These are phyloP conservation scores for Colletotrichum costaricense DNA, from an alignment of 2,329 filamentous ascomycete genomes.

Conservation along the genomic window DNA sequence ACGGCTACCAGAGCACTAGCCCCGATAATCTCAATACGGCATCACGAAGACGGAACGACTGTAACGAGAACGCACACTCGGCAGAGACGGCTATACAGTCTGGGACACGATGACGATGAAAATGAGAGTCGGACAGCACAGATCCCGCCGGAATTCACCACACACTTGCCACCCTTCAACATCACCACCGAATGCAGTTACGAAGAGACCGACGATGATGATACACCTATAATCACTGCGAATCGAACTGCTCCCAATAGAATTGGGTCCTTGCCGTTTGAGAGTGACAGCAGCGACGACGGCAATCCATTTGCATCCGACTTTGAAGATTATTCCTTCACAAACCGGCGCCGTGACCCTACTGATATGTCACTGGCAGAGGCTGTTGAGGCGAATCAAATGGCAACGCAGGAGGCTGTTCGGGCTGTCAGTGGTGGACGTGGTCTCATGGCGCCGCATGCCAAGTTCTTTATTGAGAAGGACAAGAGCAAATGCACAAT, in stretches of 20 bases:
- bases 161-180: conserved; percentile 59
- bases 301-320: conserved; percentile 42
- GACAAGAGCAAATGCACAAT: conserved; percentile 88
- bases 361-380: conserved; percentile 48
- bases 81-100: conserved; percentile 57
- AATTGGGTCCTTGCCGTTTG: conserved; percentile 66
- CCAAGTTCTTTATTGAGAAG: conserved; percentile 85
- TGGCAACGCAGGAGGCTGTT: conserved; percentile 67
- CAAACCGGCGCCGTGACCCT: conserved; percentile 39
- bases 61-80: conserved; percentile 57
- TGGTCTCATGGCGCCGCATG: conserved; percentile 77
- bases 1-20: conserved; percentile 35
- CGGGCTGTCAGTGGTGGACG: conserved; percentile 67
- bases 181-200: conserved; percentile 72
- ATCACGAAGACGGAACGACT: conserved; percentile 63
- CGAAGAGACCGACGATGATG: conserved; percentile 60
- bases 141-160: conserved; percentile 67
- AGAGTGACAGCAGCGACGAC: conserved; percentile 58
- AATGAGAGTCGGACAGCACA: conserved; percentile 61
- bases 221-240: conserved; percentile 32
- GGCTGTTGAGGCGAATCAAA: conserved; percentile 59
- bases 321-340: conserved; percentile 42
- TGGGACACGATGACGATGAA: conserved; percentile 55
- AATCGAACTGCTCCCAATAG: conserved; percentile 60
- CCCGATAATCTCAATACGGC: conserved; percentile 62